phyloP scores from a whole-genome alignment of 345 rosid genomes.

The Excoecaria cochinchinensis region DNA sequence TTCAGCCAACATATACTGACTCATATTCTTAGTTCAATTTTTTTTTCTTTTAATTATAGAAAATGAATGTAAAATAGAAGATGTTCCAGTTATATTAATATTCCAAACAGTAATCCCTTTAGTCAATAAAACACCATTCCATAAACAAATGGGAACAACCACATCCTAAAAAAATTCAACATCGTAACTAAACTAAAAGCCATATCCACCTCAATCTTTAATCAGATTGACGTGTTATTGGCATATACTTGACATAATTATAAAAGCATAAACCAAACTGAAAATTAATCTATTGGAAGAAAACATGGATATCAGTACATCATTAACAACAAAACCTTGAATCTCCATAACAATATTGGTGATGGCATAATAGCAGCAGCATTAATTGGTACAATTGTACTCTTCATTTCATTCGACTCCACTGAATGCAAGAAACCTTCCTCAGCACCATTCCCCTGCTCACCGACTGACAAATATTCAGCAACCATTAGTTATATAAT shows the following conservation, averaged over 20 bases:
- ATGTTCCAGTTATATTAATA: background rate
- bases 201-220: background rate
- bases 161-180: background rate
- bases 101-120: background rate
- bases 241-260: background rate
- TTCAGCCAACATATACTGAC: background rate
- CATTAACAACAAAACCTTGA: slow-evolving; percentile 55
- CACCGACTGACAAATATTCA: slow-evolving; percentile 39
- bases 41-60: background rate
- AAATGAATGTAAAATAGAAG: background rate
- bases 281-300: background rate
- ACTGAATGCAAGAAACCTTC: slow-evolving; percentile 44
- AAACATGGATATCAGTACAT: background rate
- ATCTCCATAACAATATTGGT: slow-evolving; percentile 70
- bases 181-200: background rate
- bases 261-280: slow-evolving; percentile 4
- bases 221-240: background rate
- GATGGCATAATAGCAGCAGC: slow-evolving; percentile 60
- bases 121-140: background rate
- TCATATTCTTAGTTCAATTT: background rate
- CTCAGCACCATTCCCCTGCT: slow-evolving; percentile 51
- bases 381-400: slow-evolving; percentile 37
- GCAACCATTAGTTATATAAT: background rate
- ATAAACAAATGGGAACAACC: background rate
- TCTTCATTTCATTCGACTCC: slow-evolving; percentile 51